A percentile compares a stretch with the other conserved stretches of the same genome.
These are phyloP conservation scores for Saccharomycopsis fermentans DNA, from an alignment of 805 yeast species.

Conservation along the genomic window DNA sequence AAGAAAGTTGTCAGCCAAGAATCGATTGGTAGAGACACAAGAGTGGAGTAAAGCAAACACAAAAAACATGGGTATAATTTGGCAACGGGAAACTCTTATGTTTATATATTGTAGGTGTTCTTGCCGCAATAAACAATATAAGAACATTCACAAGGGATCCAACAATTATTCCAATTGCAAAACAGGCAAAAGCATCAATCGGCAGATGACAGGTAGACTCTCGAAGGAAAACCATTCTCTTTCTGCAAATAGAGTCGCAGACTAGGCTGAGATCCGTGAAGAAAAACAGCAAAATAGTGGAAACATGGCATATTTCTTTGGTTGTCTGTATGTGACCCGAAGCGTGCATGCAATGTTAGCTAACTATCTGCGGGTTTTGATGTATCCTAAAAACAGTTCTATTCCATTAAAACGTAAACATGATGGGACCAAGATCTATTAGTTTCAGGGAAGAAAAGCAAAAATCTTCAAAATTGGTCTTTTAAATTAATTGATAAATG, in stretches of 20 bases:
- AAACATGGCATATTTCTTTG: neutral
- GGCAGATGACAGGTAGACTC: neutral
- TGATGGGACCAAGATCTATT: too few relatives aligned
- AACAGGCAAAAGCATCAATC: neutral
- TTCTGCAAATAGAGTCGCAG: neutral
- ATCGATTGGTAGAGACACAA: too few relatives aligned
- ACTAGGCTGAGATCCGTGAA: too few relatives aligned
- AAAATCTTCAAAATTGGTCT: too few relatives aligned
- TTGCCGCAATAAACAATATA: neutral
- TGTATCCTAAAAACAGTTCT: neutral
- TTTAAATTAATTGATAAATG: too few relatives aligned
- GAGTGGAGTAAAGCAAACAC: too few relatives aligned
- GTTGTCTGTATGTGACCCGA: neutral
- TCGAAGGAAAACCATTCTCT: neutral
- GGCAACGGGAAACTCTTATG: neutral
- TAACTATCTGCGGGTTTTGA: neutral
- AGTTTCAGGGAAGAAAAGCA: too few relatives aligned
- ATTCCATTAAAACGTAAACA: too few relatives aligned
- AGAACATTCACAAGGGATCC: neutral
- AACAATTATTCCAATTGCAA: neutral
- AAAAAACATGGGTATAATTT: too few relatives aligned
- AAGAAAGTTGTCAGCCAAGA: too few relatives aligned
- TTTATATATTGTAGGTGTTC: too few relatives aligned
- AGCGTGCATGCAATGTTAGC: neutral
- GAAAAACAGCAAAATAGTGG: neutral